These are phyloP conservation scores for Monilinia aucupariae DNA, from an alignment of 2,329 filamentous ascomycete species.

Conservation along the genomic window DNA sequence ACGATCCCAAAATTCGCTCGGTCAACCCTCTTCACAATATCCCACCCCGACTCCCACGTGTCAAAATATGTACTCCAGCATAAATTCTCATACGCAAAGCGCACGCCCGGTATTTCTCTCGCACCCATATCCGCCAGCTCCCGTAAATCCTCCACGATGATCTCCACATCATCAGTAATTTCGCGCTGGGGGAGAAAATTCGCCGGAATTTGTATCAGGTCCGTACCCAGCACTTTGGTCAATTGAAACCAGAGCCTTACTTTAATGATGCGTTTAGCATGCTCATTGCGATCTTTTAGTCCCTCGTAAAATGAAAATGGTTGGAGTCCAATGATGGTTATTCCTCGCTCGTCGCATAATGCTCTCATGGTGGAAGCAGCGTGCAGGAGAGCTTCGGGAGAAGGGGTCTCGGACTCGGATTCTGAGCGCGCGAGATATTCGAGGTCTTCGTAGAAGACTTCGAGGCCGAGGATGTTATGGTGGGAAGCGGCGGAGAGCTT, in stretches of 20 bases:
- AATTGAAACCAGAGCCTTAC: constrained; percentile 66
- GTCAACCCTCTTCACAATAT: constrained; percentile 58
- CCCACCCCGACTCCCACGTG: constrained; percentile 67
- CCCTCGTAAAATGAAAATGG: constrained; percentile 77
- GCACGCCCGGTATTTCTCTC: constrained; percentile 48
- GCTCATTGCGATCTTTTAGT: constrained; percentile 55
- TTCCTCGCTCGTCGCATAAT: constrained; percentile 52
- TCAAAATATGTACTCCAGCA: constrained; percentile 67
- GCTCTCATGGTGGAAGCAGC: constrained; percentile 41
- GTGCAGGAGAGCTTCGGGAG: constrained; percentile 42
- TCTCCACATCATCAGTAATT: constrained; percentile 47
- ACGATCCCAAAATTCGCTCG: constrained; percentile 63
- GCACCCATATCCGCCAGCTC: constrained; percentile 63
- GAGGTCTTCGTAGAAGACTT: constrained; percentile 73
- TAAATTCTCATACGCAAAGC: constrained; percentile 68
- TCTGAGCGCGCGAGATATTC: constrained; percentile 44
- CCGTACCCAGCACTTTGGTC: constrained; percentile 50
- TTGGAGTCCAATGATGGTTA: constrained; percentile 62
- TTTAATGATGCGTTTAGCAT: constrained; percentile 53
- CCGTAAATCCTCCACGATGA: constrained; percentile 57
- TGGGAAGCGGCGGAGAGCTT: constrained; percentile 64
- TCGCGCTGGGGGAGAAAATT: not conserved
- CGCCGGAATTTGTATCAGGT: constrained; percentile 40
- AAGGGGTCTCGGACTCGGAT: not conserved
- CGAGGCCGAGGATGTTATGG: constrained; percentile 62